phyloP scores from a whole-genome alignment of 1,284 basidiomycete genomes.

The Melampsora americana region DNA sequence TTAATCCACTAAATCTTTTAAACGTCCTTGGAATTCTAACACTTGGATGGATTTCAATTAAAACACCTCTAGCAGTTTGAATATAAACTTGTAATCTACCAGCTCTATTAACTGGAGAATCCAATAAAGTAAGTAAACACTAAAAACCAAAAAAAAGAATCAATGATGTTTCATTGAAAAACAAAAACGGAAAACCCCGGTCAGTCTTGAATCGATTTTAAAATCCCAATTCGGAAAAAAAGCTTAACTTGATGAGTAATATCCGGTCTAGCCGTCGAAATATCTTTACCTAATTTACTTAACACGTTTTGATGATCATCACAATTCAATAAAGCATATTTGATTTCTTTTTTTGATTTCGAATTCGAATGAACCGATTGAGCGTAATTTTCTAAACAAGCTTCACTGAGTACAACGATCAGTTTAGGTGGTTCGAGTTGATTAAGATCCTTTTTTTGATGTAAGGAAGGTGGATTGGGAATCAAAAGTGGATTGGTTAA shows the following conservation, averaged over 20 bases:
- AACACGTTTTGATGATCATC: slow-evolving; percentile 98
- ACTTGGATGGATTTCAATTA: slow-evolving; percentile 98
- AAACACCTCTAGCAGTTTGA: slow-evolving; percentile 90
- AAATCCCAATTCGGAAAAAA: slow-evolving; percentile 1
- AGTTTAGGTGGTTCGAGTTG: slow-evolving; percentile 13
- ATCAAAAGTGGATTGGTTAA: slow-evolving; percentile 28
- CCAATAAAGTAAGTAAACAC: slow-evolving; percentile 93
- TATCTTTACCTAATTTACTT: slow-evolving; percentile 95
- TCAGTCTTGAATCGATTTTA: too few relatives aligned
- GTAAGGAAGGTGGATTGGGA: not conserved
- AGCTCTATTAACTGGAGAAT: slow-evolving; percentile 97
- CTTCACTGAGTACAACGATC: slow-evolving; percentile 39
- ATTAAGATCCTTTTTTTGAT: not conserved
- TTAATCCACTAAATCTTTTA: slow-evolving; percentile 95
- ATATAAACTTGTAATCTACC: slow-evolving; percentile 96
- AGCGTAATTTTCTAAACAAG: slow-evolving; percentile 35
- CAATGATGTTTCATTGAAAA: too few relatives aligned
- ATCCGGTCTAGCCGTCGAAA: slow-evolving; percentile 94
- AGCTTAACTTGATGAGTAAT: slow-evolving; percentile 86
- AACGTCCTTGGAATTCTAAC: slow-evolving; percentile 97
- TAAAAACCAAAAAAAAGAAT: slow-evolving; percentile 55
- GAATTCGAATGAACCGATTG: slow-evolving; percentile 11
- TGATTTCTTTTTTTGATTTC: slow-evolving; percentile 65
- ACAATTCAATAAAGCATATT: slow-evolving; percentile 95
- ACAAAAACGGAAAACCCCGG: not conserved